Percentiles rank a stretch among this genome's conserved stretches.
Evolutionary conservation across 805 yeast species (phyloP).

Genomic region (Cyberlindnera mycetangii): DNA sequence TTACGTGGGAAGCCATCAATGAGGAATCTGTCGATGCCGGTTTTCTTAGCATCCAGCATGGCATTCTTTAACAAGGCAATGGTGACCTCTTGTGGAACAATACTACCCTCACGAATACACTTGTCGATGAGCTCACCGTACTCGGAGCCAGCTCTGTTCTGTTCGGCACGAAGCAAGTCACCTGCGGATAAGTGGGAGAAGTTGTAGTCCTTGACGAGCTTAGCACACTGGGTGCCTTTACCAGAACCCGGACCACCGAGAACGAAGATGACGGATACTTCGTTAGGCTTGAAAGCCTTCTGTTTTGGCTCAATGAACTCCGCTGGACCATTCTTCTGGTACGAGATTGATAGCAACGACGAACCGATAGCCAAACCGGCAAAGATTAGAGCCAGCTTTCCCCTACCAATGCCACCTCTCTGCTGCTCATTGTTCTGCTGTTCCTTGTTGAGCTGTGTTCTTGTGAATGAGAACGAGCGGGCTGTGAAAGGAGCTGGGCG

Average conservation of each 20-base stretch:
- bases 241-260: slow-evolving; percentile 99
- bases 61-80: slow-evolving; percentile 80
- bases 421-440: slow-evolving; percentile 4
- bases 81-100: slow-evolving; percentile 93
- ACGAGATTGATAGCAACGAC: slow-evolving; percentile 40
- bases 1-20: slow-evolving; percentile 97
- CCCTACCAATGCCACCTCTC: slow-evolving; percentile 22
- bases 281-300: slow-evolving; percentile 54
- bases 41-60: slow-evolving; percentile 48
- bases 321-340: slow-evolving; percentile 42
- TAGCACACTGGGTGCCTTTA: slow-evolving; percentile 94
- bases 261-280: slow-evolving; percentile 81
- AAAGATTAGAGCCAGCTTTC: slow-evolving; percentile 35
- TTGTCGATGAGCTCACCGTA: slow-evolving; percentile 83
- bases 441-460: slow-evolving; percentile 5
- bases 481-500: neutral
- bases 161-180: slow-evolving; percentile 91
- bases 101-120: slow-evolving; percentile 81
- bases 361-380: slow-evolving; percentile 48
- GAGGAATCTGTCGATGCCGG: slow-evolving; percentile 61
- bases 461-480: slow-evolving; percentile 9
- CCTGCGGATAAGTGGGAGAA: slow-evolving; percentile 96
- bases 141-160: slow-evolving; percentile 73
- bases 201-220: slow-evolving; percentile 72
- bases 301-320: slow-evolving; percentile 39